These are phyloP conservation scores for Nemania sp. DNA, from an alignment of 2,329 filamentous ascomycete genomes.

Conservation along the genomic window DNA sequence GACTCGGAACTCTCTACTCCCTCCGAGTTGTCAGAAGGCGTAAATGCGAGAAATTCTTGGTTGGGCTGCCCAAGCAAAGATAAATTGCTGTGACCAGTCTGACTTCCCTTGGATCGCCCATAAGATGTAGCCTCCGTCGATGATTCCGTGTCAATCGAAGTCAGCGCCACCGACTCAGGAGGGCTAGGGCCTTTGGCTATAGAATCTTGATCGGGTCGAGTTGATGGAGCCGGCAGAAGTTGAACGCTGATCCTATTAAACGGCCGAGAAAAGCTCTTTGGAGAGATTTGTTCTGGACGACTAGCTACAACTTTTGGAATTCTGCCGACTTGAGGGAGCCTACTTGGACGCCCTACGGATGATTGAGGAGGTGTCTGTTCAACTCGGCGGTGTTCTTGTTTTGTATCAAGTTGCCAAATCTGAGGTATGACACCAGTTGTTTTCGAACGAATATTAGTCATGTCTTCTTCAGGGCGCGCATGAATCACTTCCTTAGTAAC, in stretches of 20 bases:
- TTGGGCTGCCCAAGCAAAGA: conserved; percentile 49
- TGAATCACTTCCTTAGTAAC: conserved; percentile 12
- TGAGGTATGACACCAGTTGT: conserved; percentile 19
- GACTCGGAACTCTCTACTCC: conserved; percentile 68
- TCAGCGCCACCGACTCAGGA: conserved; percentile 56
- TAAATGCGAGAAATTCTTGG: conserved; percentile 79
- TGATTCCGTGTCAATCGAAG: conserved; percentile 53
- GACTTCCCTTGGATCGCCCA: conserved; percentile 34
- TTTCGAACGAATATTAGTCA: conserved; percentile 12
- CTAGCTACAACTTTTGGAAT: conserved; percentile 85
- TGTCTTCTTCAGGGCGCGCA: background rate
- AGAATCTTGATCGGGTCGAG: conserved; percentile 54
- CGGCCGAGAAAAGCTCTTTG: conserved; percentile 87
- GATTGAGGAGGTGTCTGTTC: conserved; percentile 8
- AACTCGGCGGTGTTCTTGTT: conserved; percentile 17
- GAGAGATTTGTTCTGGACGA: conserved; percentile 73
- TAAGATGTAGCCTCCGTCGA: background rate
- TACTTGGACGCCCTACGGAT: conserved; percentile 62
- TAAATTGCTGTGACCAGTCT: conserved; percentile 30
- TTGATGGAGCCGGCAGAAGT: conserved; percentile 47
- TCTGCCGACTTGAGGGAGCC: conserved; percentile 83
- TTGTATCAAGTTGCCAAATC: conserved; percentile 31
- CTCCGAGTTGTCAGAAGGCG: conserved; percentile 77
- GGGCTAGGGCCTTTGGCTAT: conserved; percentile 64
- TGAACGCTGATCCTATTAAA: conserved; percentile 72